Base-by-base conservation (phyloP, 2,329 filamentous ascomycete genomes). In the Zymoseptoria pseudotritici region DNA sequence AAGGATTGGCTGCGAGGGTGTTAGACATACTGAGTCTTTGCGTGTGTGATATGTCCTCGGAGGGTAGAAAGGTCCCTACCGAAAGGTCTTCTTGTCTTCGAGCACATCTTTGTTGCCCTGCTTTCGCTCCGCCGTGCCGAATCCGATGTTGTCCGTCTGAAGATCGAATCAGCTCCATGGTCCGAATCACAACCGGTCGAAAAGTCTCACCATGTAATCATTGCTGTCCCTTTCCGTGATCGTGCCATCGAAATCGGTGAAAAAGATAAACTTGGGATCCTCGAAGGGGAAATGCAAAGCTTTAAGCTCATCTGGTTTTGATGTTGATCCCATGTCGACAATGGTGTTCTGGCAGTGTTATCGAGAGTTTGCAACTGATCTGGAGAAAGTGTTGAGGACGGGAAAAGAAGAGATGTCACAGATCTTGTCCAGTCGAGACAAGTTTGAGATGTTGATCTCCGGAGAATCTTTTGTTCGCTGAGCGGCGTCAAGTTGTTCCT, bases 231-330 rank as follows among this genome's bases (percentile, higher is more conserved):
- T 79, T 59, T 86, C 82, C 54, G 93, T 97, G 73, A 97, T 93
- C 57, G 92, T 97, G 71, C 94, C 94, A 77, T 99, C 94, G 73
- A 97, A 97, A 78, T 99, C 94, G 68, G 92, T 96, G 81, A 97
- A 97, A 83, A 99, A 97, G 80, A 99, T 92, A 80, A 90, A 89
- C 77, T 91, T 89, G 56, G 92, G 92, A 73, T 88, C 86, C 60
- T 71, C 64, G 69, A 73, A 72, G 0, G 71, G 71, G 60, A 72
- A 74, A 64, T 77, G 74, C 76, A 81, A 75, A 53, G 78, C 77
- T 54, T 74, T 74, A 54, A 81, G 73, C 42, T 76, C 73, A 66
- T 55, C 58, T 58, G 58, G 4, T n/a, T 46, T 4, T 17, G 36
- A n/a, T 52, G 58, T 24, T 56, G 26, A 56, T 53, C 46, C 55